A percentile compares a stretch with the other conserved stretches of the same genome.
Conservation (phyloP, 164 flowering plant species). For the Dillenia suffruticosa region DNA sequence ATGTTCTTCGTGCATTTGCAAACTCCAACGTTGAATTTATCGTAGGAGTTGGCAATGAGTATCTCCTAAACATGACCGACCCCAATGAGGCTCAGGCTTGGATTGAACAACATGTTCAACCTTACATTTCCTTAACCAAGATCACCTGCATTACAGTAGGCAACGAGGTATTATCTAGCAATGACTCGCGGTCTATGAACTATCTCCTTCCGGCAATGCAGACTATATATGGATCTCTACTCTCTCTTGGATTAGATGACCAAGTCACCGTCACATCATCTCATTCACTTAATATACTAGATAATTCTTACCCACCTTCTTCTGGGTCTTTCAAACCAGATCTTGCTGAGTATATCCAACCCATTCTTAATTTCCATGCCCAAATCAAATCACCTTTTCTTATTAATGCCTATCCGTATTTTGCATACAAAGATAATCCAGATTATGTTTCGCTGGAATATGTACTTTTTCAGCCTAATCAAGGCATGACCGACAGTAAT, state of each 20-base stretch:
- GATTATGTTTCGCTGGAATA: conserved; percentile 43
- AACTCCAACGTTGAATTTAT: conserved; percentile 62
- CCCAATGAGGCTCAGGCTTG: conserved; percentile 51
- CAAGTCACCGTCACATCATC: conserved; percentile 71
- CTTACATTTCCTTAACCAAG: conserved; percentile 44
- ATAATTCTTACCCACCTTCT: conserved; percentile 78
- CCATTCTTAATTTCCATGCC: conserved; percentile 57
- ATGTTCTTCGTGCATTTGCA: conserved; percentile 64
- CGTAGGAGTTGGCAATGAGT: conserved; percentile 52
- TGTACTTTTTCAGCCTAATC: conserved; percentile 66
- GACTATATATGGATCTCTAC: conserved; percentile 46
- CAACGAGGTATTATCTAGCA: conserved; percentile 56
- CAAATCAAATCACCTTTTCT: conserved; percentile 69
- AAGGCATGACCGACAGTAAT: conserved; percentile 43
- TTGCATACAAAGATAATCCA: conserved; percentile 74
- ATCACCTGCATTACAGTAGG: conserved; percentile 68
- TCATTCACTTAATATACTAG: conserved; percentile 58
- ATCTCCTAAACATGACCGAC: conserved; percentile 46
- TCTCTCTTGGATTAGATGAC: conserved; percentile 39
- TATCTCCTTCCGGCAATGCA: conserved; percentile 80
- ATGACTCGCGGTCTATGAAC: conserved; percentile 27
- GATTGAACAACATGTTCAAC: conserved; percentile 48
- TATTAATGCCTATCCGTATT: conserved; percentile 86
- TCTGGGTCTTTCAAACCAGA: conserved; percentile 57
- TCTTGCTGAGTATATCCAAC: conserved; percentile 47